Conservation (phyloP, 352 stramenopile genomes). For the Phytopythium mirpurense region DNA sequence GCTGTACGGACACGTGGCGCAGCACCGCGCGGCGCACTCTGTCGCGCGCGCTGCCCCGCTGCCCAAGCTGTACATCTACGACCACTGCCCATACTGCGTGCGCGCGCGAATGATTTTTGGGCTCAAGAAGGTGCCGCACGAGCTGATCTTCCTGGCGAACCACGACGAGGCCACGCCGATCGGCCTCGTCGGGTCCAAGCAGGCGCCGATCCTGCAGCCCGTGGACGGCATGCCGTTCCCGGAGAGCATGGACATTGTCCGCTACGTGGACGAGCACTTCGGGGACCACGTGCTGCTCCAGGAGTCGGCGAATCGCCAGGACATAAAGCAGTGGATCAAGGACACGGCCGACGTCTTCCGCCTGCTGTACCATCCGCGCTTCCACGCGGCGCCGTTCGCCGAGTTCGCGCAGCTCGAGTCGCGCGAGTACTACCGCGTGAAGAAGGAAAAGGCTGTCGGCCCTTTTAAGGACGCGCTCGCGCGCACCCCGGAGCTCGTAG, state of each 20-base stretch:
- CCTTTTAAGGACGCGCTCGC: slow-evolving; percentile 34
- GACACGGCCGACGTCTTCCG: slow-evolving; percentile 30
- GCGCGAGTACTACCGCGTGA: slow-evolving; percentile 45
- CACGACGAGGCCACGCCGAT: slow-evolving; percentile 52
- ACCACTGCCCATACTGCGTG: slow-evolving; percentile 51
- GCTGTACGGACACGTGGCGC: slow-evolving; percentile 17
- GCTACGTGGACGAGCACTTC: slow-evolving; percentile 47
- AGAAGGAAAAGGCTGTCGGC: slow-evolving; percentile 52
- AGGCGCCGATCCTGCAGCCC: slow-evolving; percentile 14
- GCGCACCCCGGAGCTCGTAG: slow-evolving; percentile 33
- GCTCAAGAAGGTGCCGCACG: slow-evolving; percentile 35
- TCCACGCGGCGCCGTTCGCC: slow-evolving; percentile 33
- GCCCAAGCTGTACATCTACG: slow-evolving; percentile 51
- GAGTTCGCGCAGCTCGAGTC: slow-evolving; percentile 37
- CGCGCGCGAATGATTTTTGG: slow-evolving; percentile 45
- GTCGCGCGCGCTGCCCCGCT: slow-evolving; percentile 10
- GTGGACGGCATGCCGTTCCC: slow-evolving; percentile 35
- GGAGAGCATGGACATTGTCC: slow-evolving; percentile 55
- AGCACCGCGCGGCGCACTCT: slow-evolving; percentile 11
- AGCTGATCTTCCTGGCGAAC: slow-evolving; percentile 36
- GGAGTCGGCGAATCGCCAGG: slow-evolving; percentile 27
- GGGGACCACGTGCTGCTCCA: slow-evolving; percentile 25
- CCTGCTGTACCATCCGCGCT: slow-evolving; percentile 38
- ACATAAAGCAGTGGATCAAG: slow-evolving; percentile 48
- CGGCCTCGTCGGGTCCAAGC: slow-evolving; percentile 36